Conservation (phyloP, 2,329 filamentous ascomycete genomes). For the Epichloe sibirici region DNA sequence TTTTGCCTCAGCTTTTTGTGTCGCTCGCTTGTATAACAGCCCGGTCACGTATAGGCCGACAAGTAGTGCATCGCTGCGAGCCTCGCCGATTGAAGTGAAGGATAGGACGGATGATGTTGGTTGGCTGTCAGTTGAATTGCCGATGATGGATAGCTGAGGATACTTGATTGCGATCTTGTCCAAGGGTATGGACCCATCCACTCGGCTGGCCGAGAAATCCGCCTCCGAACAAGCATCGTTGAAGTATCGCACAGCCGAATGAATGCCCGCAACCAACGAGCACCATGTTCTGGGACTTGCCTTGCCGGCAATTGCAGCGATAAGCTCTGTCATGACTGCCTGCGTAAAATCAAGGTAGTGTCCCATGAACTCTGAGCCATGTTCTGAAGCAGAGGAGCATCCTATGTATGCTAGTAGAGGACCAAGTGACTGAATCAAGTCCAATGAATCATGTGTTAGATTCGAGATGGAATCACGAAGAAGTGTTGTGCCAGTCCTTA, state of each 20-base stretch:
- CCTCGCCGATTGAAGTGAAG: conserved; percentile 14
- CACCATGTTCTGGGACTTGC: conserved; percentile 23
- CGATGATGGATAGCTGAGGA: conserved; percentile 15
- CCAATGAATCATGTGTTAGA: conserved; percentile 11
- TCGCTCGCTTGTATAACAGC: conserved; percentile 30
- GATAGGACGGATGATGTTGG: conserved; percentile 2
- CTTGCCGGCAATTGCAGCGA: conserved; percentile 21
- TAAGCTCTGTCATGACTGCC: conserved; percentile 23
- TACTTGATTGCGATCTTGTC: conserved; percentile 15
- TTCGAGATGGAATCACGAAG: conserved; percentile 14
- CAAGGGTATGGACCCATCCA: conserved; percentile 6
- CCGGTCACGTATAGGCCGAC: conserved; percentile 24
- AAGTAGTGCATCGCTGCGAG: conserved; percentile 26
- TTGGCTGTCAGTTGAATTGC: not conserved
- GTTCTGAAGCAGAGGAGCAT: conserved; percentile 25
- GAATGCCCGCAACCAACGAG: conserved; percentile 25
- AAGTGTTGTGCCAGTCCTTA: conserved; percentile 15
- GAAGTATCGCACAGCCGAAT: conserved; percentile 24
- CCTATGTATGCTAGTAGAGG: conserved; percentile 36
- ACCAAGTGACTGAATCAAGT: conserved; percentile 24
- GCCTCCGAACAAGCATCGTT: conserved; percentile 26
- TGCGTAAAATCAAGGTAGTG: conserved; percentile 30
- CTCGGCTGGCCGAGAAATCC: conserved; percentile 12
- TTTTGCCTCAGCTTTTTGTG: conserved; percentile 13
- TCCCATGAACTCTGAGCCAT: conserved; percentile 16